phyloP scores from a whole-genome alignment of 352 stramenopile genomes.

The Phytophthora multivora region DNA sequence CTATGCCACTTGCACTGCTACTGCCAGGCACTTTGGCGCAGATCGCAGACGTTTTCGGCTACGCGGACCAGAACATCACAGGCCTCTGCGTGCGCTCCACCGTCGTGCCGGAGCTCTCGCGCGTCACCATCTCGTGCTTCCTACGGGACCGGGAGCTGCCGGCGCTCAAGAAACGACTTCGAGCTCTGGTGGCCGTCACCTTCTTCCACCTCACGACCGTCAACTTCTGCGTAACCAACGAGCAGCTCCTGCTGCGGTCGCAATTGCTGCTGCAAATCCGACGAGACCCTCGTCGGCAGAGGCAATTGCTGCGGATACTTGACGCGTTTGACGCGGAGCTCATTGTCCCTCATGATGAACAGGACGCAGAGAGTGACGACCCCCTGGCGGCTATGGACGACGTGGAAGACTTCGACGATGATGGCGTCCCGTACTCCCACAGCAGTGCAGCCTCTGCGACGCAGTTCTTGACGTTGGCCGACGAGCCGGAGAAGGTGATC shows the following conservation, averaged over 20 bases:
- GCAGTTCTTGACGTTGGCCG: slow-evolving; percentile 58
- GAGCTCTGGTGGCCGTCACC: slow-evolving; percentile 67
- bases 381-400: slow-evolving; percentile 35
- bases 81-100: slow-evolving; percentile 74
- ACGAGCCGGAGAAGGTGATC: slow-evolving; percentile 52
- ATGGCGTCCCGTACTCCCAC: slow-evolving; percentile 25
- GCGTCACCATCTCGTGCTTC: slow-evolving; percentile 76
- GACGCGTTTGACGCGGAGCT: slow-evolving; percentile 39
- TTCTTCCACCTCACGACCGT: slow-evolving; percentile 84
- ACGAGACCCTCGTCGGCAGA: slow-evolving; percentile 22
- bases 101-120: slow-evolving; percentile 75
- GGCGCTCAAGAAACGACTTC: slow-evolving; percentile 59
- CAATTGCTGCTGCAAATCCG: slow-evolving; percentile 59
- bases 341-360: slow-evolving; percentile 31
- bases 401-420: slow-evolving; percentile 43
- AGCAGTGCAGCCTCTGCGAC: slow-evolving; percentile 19
- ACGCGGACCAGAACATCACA: slow-evolving; percentile 76
- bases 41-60: slow-evolving; percentile 72
- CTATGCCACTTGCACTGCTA: neutral
- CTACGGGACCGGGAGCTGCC: slow-evolving; percentile 55
- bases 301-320: slow-evolving; percentile 42
- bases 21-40: slow-evolving; percentile 59
- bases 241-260: slow-evolving; percentile 66
- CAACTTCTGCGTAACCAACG: slow-evolving; percentile 63
- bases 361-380: slow-evolving; percentile 31